phyloP scores from a whole-genome alignment of 2,329 filamentous ascomycete genomes.

The Cladophialophora bantiana region DNA sequence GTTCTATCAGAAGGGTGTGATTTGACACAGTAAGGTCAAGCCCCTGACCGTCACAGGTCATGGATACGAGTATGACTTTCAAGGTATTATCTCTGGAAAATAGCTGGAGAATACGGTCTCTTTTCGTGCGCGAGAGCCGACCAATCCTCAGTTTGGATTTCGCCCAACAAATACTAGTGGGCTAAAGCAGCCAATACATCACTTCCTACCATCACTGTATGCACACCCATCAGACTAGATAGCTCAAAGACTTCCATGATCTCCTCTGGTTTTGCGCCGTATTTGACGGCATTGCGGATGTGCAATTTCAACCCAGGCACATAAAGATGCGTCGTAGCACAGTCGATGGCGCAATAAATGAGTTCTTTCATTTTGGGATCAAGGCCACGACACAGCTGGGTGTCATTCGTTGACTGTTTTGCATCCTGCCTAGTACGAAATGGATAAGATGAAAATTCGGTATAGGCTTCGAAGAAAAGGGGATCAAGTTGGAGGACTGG shows the following conservation, averaged over 20 bases:
- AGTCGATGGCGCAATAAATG: constrained; percentile 12
- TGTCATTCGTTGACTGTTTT: not conserved
- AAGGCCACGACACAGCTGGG: not conserved
- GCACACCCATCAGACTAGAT: constrained; percentile 8
- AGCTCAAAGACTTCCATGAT: constrained; percentile 15
- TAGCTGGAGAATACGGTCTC: constrained; percentile 7
- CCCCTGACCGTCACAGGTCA: constrained; percentile 60
- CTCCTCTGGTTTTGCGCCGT: not conserved
- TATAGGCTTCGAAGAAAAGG: constrained; percentile 11
- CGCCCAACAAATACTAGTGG: too few species aligned
- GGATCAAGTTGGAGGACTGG: constrained; percentile 6
- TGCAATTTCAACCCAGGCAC: not conserved
- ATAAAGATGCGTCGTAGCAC: constrained; percentile 13
- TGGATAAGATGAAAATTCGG: constrained; percentile 7
- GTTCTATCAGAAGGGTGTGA: constrained; percentile 59
- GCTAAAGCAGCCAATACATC: not conserved
- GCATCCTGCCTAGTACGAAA: not conserved
- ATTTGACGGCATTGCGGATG: constrained; percentile 12
- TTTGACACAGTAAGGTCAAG: constrained; percentile 58
- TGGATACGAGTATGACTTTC: constrained; percentile 57
- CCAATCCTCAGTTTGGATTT: not conserved
- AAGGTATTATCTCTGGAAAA: constrained; percentile 32
- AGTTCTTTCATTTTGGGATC: constrained; percentile 8
- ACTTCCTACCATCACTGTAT: not conserved
- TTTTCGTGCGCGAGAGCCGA: not conserved